Percentiles rank a stretch among this genome's conserved stretches.
phyloP scores from a whole-genome alignment of 1,139 yeast genomes.

The Torulaspora pretoriensis region DNA sequence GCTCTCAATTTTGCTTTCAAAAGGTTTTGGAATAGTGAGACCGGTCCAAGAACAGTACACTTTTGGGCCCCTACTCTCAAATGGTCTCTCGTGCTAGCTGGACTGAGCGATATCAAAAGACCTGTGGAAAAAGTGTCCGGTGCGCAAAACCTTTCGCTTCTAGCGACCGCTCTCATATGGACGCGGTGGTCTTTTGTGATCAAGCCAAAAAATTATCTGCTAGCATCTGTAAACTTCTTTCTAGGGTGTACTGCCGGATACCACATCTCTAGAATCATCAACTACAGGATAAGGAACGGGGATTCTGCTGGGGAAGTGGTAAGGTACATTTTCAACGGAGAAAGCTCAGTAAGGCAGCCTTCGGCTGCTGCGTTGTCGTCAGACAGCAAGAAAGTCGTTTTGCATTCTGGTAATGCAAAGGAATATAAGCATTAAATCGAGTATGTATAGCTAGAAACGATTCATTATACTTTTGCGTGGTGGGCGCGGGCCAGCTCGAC shows the following conservation, averaged over 20 bases:
- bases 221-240: constrained; percentile 94
- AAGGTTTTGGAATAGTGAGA: constrained; percentile 74
- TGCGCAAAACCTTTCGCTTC: constrained; percentile 79
- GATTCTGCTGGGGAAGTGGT: constrained; percentile 52
- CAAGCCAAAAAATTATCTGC: constrained; percentile 76
- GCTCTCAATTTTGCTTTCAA: constrained; percentile 45
- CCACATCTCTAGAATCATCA: constrained; percentile 68
- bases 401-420: constrained; percentile 14
- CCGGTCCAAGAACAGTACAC: constrained; percentile 94
- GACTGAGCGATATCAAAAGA: constrained; percentile 77
- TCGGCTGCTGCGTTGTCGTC: constrained; percentile 1
- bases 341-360: constrained; percentile 15
- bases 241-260: constrained; percentile 85
- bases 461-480: constrained; percentile 1
- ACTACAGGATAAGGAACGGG: constrained; percentile 54
- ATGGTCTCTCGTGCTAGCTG: constrained; percentile 92
- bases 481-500: constrained; percentile 57
- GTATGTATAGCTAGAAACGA: background rate
- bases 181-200: constrained; percentile 97
- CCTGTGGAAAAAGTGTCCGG: constrained; percentile 92
- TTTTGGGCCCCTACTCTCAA: constrained; percentile 62
- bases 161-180: constrained; percentile 95
- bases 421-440: constrained; percentile 7
- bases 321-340: constrained; percentile 55
- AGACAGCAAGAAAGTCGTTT: constrained; percentile 7